Evolutionary conservation across 306 rosid genomes (phyloP).

Genomic region (Medicago truncatula): MtrunA17r5.0-ANR NC_053044.1:30934001-30934500

Average conservation of each 20-base stretch:
- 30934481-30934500: no score
- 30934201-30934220: conserved; percentile 34
- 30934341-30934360: no score
- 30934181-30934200: neutral
- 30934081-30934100: conserved; percentile 47
- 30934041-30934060: neutral
- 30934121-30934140: conserved; percentile 45
- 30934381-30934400: no score
- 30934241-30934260: neutral
- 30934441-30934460: no score
- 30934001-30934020: no score
- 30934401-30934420: no score
- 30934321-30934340: no score
- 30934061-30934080: conserved; percentile 39
- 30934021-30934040: neutral
- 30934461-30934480: no score
- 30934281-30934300: no score
- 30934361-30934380: no score
- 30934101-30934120: conserved; percentile 41
- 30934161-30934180: conserved; percentile 44
- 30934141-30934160: conserved; percentile 27
- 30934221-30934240: conserved; percentile 46
- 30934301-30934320: no score
- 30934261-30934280: neutral
- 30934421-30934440: no score